Evolutionary conservation across 2,329 filamentous ascomycete genomes (phyloP).

Genomic region (Alternaria sp.): DNA sequence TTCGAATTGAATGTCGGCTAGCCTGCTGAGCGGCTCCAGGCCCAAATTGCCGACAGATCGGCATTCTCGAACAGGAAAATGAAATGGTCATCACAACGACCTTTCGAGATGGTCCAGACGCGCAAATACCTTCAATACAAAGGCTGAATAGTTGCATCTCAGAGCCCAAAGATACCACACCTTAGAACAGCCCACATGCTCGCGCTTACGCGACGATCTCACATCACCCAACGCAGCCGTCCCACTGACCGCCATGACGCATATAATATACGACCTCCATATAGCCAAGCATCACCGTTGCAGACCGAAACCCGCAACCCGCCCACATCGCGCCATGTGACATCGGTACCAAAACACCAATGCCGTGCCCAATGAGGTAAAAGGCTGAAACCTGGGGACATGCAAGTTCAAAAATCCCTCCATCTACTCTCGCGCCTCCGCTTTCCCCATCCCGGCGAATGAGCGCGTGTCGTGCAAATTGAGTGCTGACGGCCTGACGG

Average conservation of each 20-base stretch:
- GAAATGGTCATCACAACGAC: neutral
- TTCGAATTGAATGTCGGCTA: constrained; percentile 12
- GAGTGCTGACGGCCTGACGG: constrained; percentile 8
- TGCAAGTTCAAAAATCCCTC: constrained; percentile 2
- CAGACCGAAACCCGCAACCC: constrained; percentile 12
- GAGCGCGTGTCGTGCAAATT: constrained; percentile 12
- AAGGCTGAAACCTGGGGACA: constrained; percentile 24
- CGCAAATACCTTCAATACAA: neutral
- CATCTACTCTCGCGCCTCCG: neutral
- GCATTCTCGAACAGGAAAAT: neutral
- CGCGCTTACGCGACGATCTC: neutral
- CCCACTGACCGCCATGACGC: constrained; percentile 1
- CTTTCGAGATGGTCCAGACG: neutral
- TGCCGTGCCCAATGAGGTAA: constrained; percentile 25
- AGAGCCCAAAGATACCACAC: neutral
- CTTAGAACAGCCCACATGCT: neutral
- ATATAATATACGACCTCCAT: constrained; percentile 1
- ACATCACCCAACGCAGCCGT: neutral
- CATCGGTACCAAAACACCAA: constrained; percentile 14
- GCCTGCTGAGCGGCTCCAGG: neutral
- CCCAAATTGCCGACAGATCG: constrained; percentile 14
- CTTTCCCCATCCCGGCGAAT: constrained; percentile 15
- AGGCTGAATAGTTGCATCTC: rapidly evolving
- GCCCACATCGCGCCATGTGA: constrained; percentile 16
- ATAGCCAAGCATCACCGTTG: constrained; percentile 18